Evolutionary conservation across 441 rosid genomes (phyloP).

Genomic region (Pelargonium citronellum): DNA sequence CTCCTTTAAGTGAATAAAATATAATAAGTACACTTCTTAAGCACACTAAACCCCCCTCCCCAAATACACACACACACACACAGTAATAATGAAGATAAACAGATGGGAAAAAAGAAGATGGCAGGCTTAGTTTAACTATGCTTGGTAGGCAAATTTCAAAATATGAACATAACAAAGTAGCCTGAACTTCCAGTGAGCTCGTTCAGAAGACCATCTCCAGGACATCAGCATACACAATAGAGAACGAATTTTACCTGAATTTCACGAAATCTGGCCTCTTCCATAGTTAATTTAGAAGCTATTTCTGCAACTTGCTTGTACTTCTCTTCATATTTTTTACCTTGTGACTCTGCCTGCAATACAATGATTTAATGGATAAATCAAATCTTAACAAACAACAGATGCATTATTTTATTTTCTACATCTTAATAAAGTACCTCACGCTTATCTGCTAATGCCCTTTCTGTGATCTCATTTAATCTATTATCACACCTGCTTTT

Average conservation of each 20-base stretch:
- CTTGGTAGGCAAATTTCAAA: neutral
- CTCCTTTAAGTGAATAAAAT: conserved; percentile 42
- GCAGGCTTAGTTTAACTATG: neutral
- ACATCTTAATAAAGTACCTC: conserved; percentile 50
- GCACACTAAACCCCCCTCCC: neutral
- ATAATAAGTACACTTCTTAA: neutral
- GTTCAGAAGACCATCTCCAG: conserved; percentile 17
- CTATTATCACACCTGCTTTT: conserved; percentile 95
- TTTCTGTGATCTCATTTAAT: conserved; percentile 84
- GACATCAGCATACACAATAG: neutral
- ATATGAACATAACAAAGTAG: neutral
- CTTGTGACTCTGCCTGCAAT: conserved; percentile 73
- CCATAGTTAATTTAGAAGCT: conserved; percentile 87
- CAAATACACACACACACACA: neutral
- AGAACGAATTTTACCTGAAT: conserved; percentile 53
- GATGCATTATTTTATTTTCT: conserved; percentile 9
- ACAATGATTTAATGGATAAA: conserved; percentile 23
- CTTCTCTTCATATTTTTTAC: conserved; percentile 91
- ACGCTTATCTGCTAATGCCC: conserved; percentile 84
- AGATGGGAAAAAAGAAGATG: neutral
- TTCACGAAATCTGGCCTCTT: conserved; percentile 91
- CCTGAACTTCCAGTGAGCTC: conserved; percentile 6
- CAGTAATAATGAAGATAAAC: too few species aligned
- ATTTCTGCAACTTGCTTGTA: conserved; percentile 94
- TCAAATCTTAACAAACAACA: conserved; percentile 17